These are phyloP conservation scores for Chlorociboria aeruginascens DNA, from an alignment of 495 filamentous ascomycete species.

Conservation along the genomic window DNA sequence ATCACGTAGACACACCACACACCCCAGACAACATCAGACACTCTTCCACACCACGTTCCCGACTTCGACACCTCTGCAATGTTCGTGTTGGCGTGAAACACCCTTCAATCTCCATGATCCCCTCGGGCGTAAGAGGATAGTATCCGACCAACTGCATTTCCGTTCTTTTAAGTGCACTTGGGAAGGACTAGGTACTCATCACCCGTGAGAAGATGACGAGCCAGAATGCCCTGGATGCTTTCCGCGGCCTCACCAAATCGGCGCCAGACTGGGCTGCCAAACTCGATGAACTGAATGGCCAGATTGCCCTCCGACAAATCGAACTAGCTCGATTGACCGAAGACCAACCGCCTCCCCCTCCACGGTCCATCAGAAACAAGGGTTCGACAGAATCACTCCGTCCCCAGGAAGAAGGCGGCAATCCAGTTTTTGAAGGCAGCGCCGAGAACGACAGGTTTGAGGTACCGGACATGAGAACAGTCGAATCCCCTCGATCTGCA, in stretches of 20 bases:
- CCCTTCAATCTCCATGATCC: too few species aligned
- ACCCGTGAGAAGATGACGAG: too few species aligned
- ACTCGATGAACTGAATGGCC: constrained; percentile 54
- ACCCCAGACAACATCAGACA: too few species aligned
- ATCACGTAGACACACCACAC: too few species aligned
- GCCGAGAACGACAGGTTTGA: constrained; percentile 2
- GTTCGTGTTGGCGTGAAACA: too few species aligned
- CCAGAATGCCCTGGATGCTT: constrained; percentile 39
- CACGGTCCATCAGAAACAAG: constrained; percentile 39
- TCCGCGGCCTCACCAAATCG: constrained; percentile 48
- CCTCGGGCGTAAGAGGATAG: too few species aligned
- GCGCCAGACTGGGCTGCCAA: constrained; percentile 56
- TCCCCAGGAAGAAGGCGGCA: constrained; percentile 35
- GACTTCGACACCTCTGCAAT: too few species aligned
- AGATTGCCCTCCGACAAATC: constrained; percentile 56
- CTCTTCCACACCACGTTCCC: too few species aligned
- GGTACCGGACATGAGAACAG: neutral
- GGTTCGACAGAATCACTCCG: constrained; percentile 53
- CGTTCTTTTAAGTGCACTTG: too few species aligned
- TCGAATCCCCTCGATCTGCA: constrained; percentile 19
- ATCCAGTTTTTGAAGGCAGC: constrained; percentile 10
- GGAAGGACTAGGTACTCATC: too few species aligned
- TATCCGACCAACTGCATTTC: too few species aligned
- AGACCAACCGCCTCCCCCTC: constrained; percentile 11
- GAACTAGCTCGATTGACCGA: constrained; percentile 37